A percentile compares a stretch with the other conserved stretches of the same genome.
Evolutionary conservation across 495 filamentous ascomycete species (phyloP).

Genomic region (Schizothecium vesticola): DNA sequence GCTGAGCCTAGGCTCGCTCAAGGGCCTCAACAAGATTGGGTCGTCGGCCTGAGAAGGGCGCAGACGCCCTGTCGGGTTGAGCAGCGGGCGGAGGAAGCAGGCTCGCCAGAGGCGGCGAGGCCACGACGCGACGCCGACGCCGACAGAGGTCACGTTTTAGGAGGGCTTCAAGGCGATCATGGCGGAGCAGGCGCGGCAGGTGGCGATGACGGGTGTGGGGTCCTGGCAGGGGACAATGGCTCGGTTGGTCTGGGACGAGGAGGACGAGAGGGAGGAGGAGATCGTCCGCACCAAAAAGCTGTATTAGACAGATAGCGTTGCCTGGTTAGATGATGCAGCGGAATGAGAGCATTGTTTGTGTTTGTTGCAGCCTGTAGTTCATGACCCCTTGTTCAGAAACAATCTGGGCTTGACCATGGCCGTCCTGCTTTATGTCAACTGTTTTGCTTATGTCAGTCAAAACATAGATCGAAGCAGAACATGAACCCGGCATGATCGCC

Average conservation of each 20-base stretch:
- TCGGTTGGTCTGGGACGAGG: not conserved
- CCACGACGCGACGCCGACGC: not conserved
- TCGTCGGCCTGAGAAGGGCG: slow-evolving; percentile 34
- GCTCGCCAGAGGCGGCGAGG: not conserved
- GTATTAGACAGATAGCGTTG: not conserved
- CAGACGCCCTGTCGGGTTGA: not conserved
- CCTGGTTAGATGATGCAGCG: not conserved
- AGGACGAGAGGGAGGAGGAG: not conserved
- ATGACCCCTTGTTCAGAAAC: not conserved
- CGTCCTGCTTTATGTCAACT: no score
- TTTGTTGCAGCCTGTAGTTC: not conserved
- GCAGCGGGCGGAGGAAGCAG: not conserved
- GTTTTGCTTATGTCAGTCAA: not conserved
- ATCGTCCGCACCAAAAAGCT: not conserved
- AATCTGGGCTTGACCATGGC: not conserved
- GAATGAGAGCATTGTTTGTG: not conserved
- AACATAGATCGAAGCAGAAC: no score
- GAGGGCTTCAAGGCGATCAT: not conserved
- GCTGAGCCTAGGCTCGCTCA: slow-evolving; percentile 87
- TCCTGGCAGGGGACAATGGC: not conserved
- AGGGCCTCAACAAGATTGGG: slow-evolving; percentile 84
- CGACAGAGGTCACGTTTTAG: not conserved
- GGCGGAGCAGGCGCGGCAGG: not conserved
- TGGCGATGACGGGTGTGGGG: not conserved
- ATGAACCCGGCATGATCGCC: not conserved